Evolutionary conservation across 495 filamentous ascomycete species (phyloP).

Genomic region (Penicillium pulvis): DNA sequence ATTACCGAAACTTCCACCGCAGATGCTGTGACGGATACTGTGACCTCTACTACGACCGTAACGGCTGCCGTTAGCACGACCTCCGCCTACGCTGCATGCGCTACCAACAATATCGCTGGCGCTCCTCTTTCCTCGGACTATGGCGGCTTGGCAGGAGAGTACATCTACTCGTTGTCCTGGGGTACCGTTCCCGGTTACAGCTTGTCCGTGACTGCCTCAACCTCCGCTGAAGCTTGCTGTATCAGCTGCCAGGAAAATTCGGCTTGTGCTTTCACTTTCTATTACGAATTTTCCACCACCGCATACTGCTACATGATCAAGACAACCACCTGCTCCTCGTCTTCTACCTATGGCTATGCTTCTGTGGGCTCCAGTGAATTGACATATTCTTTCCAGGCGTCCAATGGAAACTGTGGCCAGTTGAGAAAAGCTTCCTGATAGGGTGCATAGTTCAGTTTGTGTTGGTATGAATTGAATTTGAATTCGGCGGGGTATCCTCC

Average conservation of each 20-base stretch:
- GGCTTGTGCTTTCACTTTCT: background rate
- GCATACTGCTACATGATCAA: background rate
- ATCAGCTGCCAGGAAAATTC: background rate
- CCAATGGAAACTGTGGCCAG: slow-evolving; percentile 4
- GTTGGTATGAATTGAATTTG: background rate
- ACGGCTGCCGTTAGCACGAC: slow-evolving; percentile 3
- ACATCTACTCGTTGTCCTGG: background rate
- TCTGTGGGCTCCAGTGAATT: background rate
- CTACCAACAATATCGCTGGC: slow-evolving; percentile 12
- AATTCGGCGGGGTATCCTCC: background rate
- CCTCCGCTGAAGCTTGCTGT: background rate
- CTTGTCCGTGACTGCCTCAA: background rate
- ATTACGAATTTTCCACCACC: background rate
- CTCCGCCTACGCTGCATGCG: slow-evolving; percentile 6
- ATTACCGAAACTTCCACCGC: slow-evolving; percentile 1
- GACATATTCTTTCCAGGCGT: background rate
- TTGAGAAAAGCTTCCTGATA: background rate
- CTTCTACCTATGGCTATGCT: background rate
- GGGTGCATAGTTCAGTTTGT: background rate
- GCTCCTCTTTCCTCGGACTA: slow-evolving; percentile 10
- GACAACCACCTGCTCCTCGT: background rate
- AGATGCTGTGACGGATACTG: background rate
- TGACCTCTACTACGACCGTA: slow-evolving; percentile 3
- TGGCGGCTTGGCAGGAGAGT: slow-evolving; percentile 2
- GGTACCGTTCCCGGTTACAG: background rate